These are phyloP conservation scores for Adansonia digitata DNA, from an alignment of 345 rosid species.

Conservation along the genomic window DNA sequence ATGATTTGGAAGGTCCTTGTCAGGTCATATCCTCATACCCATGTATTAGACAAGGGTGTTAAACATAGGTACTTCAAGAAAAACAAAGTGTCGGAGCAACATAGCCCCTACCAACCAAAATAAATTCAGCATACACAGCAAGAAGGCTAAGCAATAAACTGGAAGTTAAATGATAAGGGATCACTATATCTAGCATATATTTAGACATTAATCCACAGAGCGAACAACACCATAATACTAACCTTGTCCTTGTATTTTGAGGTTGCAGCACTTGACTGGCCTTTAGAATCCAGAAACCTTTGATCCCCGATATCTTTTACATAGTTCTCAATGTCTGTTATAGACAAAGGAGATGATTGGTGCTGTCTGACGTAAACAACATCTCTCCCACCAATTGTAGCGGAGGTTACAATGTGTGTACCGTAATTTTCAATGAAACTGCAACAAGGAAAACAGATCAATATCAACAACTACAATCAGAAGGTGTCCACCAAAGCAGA, in stretches of 20 bases:
- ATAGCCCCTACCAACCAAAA: too few species aligned
- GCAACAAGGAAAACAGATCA: constrained; percentile 16
- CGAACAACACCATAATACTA: constrained; percentile 23
- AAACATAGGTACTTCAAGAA: too few species aligned
- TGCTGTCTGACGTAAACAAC: constrained; percentile 92
- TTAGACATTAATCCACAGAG: background rate
- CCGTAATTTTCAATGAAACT: constrained; percentile 86
- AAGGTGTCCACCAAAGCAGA: background rate
- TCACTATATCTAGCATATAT: background rate
- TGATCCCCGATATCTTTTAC: constrained; percentile 68
- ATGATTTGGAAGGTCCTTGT: too few species aligned
- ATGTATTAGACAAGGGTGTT: too few species aligned
- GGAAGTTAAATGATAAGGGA: background rate
- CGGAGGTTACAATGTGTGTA: constrained; percentile 87
- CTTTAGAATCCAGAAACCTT: constrained; percentile 57
- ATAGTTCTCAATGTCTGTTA: constrained; percentile 66
- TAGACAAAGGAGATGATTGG: constrained; percentile 70
- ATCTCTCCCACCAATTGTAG: constrained; percentile 93
- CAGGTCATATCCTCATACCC: too few species aligned
- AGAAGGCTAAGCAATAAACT: background rate
- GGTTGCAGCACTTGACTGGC: constrained; percentile 58
- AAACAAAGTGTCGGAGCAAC: too few species aligned
- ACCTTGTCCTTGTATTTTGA: constrained; percentile 96
- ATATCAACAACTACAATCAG: constrained; percentile 19
- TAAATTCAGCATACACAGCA: background rate